Base-by-base conservation (phyloP, 441 rosid species). In the Francoa sonchifolia region DNA sequence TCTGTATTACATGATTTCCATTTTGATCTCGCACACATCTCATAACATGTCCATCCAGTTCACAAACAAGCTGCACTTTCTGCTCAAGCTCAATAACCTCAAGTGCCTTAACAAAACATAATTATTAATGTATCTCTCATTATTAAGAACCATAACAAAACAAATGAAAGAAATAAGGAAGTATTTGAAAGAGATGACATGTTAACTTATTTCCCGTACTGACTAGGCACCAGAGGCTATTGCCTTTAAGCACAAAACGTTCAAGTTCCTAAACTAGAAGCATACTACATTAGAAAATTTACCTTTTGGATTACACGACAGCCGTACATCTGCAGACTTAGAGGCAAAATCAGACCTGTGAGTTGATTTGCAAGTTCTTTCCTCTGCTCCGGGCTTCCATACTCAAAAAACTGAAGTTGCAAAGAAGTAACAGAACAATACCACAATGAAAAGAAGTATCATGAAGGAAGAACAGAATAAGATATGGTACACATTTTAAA, bases 1-100 rank as follows among this genome's bases (percentile, higher is more conserved):
- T 92, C 54, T 92, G 99, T 52, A 92, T 74, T 29, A 92, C 97
- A 33, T 92, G 97, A 68, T 92, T 92, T 34, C 99, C 99, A 39
- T 92, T 92, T 64, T 92, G 99, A 65, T 92, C 99, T 50, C 76
- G 79, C 19, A 92, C 99, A 48, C 99, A 92, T 71, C 66, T 72
- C 84, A 81, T 66, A 54, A 92, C 82, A 53, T 92, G 78, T 32
- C 95, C 95, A 52, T 92, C 94, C 29, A 92, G 90, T 68, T 92
- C 97, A 47, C 58, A 71, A 39, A 77, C 82, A 22, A 92, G 75
- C 51, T 52, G 69, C 13, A 62, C 65, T 67, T 81, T 92, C 66
- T 87, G 95, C 64, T 87, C 89, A 57, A 68, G 75, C 51, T 92
- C 99, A 53, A 87, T 84, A 69, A 82, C 97, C 65, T 92, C 97